A percentile compares a stretch with the other conserved stretches of the same genome.
Conservation (phyloP, 129 eudicot species). For the Centaurea solstitialis region DNA sequence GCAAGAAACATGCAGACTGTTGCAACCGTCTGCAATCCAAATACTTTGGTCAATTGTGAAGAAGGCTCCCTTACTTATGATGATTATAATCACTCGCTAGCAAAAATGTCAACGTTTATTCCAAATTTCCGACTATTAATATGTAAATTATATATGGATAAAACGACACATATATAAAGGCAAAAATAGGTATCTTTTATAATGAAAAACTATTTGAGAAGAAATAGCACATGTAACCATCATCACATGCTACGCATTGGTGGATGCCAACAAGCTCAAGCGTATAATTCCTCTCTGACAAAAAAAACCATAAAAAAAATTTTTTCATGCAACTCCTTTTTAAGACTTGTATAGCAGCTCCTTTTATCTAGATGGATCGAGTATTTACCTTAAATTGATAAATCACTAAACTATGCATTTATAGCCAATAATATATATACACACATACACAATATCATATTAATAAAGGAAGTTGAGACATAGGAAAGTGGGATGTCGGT, state of each 20-base stretch:
- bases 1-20: conserved; percentile 99
- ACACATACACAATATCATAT: too few species aligned
- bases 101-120: background rate
- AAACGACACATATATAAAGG: background rate
- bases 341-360: background rate
- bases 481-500: background rate
- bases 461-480: background rate
- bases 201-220: background rate
- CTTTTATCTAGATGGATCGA: background rate
- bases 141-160: background rate
- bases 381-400: background rate
- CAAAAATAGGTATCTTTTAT: background rate
- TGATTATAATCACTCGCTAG: background rate
- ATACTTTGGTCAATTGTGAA: conserved; percentile 8
- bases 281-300: background rate
- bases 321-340: background rate
- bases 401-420: background rate
- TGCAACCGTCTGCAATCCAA: conserved; percentile 72
- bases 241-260: background rate
- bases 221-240: background rate
- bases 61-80: conserved; percentile 3
- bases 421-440: background rate
- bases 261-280: background rate
- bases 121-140: background rate
- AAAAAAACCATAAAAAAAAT: too few species aligned